Evolutionary conservation across 208 protist species (phyloP).

Genomic region (Leishmania gerbilli): DNA sequence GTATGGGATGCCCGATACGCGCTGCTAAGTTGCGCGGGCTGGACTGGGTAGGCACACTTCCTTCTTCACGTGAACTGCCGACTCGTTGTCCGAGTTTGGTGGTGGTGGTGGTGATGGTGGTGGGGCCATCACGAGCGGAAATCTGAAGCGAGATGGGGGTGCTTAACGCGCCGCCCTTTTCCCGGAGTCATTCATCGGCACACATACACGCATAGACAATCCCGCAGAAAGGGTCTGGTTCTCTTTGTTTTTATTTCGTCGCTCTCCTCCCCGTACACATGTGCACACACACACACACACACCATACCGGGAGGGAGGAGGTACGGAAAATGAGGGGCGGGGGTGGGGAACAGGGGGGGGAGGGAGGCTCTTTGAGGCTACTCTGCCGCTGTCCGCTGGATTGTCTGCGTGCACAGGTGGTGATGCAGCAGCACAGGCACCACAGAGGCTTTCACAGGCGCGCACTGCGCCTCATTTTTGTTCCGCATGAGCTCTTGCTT

Average conservation of each 20-base stretch:
- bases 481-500: neutral
- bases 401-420: neutral
- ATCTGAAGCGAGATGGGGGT: neutral
- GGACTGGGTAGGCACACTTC: neutral
- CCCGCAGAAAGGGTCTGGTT: neutral
- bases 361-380: neutral
- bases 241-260: neutral
- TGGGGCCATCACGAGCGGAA: neutral
- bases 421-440: neutral
- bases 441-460: neutral
- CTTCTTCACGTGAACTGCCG: neutral
- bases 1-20: slow-evolving; percentile 35
- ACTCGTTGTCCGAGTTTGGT: neutral
- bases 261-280: neutral
- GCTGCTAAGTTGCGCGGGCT: slow-evolving; percentile 21
- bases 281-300: neutral
- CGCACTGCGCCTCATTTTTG: neutral
- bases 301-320: neutral
- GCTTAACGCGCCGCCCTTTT: neutral
- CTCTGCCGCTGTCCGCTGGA: neutral
- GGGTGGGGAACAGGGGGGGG: neutral
- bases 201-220: neutral
- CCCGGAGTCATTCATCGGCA: neutral
- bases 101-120: neutral
- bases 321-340: neutral